Conservation (phyloP, 2,329 filamentous ascomycete species). For the Venturia oleaginea region DNA sequence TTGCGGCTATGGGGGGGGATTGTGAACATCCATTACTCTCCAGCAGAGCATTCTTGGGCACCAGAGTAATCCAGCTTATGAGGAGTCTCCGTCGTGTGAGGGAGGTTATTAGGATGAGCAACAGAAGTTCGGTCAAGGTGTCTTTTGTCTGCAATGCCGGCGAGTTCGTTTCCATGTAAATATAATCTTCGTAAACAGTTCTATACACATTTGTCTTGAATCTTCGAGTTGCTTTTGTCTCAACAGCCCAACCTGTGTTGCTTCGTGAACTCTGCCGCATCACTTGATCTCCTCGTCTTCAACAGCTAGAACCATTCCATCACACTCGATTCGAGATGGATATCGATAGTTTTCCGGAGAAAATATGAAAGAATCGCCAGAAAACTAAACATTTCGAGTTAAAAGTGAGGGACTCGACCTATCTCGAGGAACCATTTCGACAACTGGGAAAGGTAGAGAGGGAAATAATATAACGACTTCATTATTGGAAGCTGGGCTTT, state of each 20-base stretch:
- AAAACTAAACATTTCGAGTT: no score
- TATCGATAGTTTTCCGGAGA: no score
- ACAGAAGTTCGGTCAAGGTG: not conserved
- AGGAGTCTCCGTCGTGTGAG: not conserved
- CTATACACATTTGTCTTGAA: not conserved
- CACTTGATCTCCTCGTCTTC: no score
- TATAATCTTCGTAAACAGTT: not conserved
- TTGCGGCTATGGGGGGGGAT: not conserved
- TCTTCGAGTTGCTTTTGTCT: not conserved
- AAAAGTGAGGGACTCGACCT: no score
- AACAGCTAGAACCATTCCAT: no score
- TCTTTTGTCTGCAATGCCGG: not conserved
- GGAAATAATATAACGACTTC: not conserved
- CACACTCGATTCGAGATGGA: no score
- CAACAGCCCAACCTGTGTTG: no score
- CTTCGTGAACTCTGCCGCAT: no score
- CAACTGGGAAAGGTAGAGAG: no score
- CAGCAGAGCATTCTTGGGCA: not conserved
- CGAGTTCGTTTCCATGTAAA: not conserved
- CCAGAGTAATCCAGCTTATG: not conserved
- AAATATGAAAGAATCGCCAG: no score
- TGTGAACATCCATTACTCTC: not conserved
- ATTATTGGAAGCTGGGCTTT: no score
- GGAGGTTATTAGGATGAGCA: not conserved
- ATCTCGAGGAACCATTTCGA: no score